Base-by-base conservation (phyloP, 2,329 filamentous ascomycete species). In the Pseudovirgaria hyperparasitica region DNA sequence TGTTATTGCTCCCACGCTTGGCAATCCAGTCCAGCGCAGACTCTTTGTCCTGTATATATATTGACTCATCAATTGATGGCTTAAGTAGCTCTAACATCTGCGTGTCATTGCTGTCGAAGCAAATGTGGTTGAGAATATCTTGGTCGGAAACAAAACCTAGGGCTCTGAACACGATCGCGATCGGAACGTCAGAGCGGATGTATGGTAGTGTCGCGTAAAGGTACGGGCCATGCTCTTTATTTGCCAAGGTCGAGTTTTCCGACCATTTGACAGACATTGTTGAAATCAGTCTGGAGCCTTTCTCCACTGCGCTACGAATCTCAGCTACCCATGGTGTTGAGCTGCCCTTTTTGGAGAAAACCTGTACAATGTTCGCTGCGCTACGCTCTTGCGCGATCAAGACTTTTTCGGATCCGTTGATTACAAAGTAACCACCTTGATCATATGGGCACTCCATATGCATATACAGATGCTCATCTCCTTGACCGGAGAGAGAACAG, bases 341-440 rank as follows among this genome's bases (percentile, higher is more conserved):
- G 39, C 82, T 87, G n/a, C 85, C 84, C 41, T 87, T 84, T 63
- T 98, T 98, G 60, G 92, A 87, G 72, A 98, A 98, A 16, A 98
- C 87, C 58, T 98, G 90, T 5, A 98, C 90, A 32, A 96, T 98
- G 50, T 98, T 98, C 48, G 87, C 90, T 21, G 90, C 90, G 50
- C 86, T 94, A 36, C 90, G 80, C 57, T 98, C 90, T 54, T 98
- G 90, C 2, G 90, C 90, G 45, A 98, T 98, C 41, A 98, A 62
- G 13, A 98, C 90, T 66, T 98, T 98, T 52, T 98, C 90, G 56
- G 82, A 92, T 22, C 90, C 90, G 60, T 98, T 98, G 67, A 98
- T 98, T 45, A 98, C 84, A 50, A 98, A 98, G 58, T 98, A 98
- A 39, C 90, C 90, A 41, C 90, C 90, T 49, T 94, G 90, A 48